A percentile compares a stretch with the other conserved stretches of the same genome.
Evolutionary conservation across 2,329 filamentous ascomycete species (phyloP).

Genomic region (Massarina eburnea): DNA sequence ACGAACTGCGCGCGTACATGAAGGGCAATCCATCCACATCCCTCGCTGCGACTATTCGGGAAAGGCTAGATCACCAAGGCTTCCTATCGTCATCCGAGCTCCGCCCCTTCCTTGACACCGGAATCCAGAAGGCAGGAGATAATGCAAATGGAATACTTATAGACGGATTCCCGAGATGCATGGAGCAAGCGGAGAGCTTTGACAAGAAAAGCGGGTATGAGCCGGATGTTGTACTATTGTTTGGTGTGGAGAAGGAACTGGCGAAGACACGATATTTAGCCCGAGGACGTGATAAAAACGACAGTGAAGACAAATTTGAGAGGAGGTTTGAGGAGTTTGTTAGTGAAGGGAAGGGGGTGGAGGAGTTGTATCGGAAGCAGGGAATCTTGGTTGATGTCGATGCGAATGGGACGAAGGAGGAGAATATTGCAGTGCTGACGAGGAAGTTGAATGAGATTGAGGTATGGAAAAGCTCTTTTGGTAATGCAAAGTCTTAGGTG

Average conservation of each 20-base stretch:
- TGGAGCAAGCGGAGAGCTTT: constrained; percentile 3
- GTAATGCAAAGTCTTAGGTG: neutral
- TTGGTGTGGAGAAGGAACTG: constrained; percentile 4
- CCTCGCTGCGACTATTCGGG: constrained; percentile 2
- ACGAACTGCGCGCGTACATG: constrained; percentile 1
- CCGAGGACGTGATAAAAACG: constrained; percentile 6
- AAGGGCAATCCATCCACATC: neutral
- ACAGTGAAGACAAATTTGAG: constrained; percentile 6
- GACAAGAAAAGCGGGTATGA: neutral
- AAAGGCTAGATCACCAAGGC: constrained; percentile 8
- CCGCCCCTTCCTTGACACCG: constrained; percentile 1
- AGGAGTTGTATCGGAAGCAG: constrained; percentile 1
- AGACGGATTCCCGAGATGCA: constrained; percentile 8
- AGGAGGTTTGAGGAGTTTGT: constrained; percentile 4
- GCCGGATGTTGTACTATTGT: constrained; percentile 5
- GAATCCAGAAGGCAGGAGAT: constrained; percentile 1
- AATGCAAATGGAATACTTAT: constrained; percentile 3
- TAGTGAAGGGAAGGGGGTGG: neutral
- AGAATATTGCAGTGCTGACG: constrained; percentile 3
- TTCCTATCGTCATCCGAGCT: constrained; percentile 6
- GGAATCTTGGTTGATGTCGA: constrained; percentile 7
- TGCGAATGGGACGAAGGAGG: constrained; percentile 7
- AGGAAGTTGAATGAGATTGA: constrained; percentile 1
- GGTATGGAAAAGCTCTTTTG: neutral
- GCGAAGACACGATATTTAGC: constrained; percentile 7